These are phyloP conservation scores for Mortierella sp. DNA, from an alignment of 371 early-diverging fungal genomes.

Conservation along the genomic window DNA sequence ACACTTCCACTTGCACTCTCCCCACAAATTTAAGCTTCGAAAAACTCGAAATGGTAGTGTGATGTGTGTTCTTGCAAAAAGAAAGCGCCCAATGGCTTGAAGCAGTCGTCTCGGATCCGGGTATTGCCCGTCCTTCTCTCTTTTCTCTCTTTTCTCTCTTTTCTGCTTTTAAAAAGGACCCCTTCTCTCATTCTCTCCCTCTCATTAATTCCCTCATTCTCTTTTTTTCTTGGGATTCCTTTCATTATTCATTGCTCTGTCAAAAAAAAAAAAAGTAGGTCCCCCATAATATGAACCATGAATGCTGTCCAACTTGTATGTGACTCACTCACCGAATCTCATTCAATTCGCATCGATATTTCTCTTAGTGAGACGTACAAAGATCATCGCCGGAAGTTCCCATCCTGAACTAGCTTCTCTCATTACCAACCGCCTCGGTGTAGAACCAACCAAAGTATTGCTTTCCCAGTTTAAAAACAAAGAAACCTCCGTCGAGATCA, in stretches of 20 bases:
- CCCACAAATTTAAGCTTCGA: background rate
- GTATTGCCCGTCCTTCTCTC: background rate
- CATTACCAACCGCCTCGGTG: constrained; percentile 86
- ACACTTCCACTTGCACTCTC: background rate
- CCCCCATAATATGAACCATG: background rate
- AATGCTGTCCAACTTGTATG: background rate
- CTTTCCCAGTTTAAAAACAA: constrained; percentile 83
- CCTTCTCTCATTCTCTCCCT: background rate
- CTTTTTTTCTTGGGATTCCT: background rate
- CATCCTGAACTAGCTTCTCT: constrained; percentile 90
- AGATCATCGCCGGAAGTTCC: constrained; percentile 93
- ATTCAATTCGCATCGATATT: background rate
- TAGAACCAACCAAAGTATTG: constrained; percentile 75
- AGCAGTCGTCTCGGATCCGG: no score
- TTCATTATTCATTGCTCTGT: background rate
- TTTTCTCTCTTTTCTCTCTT: background rate
- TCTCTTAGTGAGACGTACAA: constrained; percentile 72
- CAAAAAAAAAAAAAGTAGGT: background rate
- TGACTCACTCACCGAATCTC: background rate
- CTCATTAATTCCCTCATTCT: background rate
- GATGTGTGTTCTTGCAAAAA: background rate
- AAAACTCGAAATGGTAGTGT: background rate
- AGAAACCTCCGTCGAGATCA: constrained; percentile 79
- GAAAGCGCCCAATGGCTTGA: background rate
- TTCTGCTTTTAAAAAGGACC: no score